phyloP scores from a whole-genome alignment of 208 protist genomes.

The Naegleria fowleri region DNA sequence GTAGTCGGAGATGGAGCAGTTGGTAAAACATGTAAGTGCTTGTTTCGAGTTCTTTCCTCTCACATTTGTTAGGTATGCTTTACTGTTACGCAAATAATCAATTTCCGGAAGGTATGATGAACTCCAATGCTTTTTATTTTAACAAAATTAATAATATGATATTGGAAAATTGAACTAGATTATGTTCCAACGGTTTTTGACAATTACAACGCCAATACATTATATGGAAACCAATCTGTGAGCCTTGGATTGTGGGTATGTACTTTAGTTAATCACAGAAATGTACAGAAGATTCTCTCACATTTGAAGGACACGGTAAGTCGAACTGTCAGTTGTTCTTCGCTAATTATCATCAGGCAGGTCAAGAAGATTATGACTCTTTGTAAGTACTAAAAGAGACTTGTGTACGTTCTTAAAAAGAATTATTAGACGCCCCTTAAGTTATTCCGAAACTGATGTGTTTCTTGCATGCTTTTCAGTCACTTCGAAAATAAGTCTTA shows the following conservation, averaged over 20 bases:
- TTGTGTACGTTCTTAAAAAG: too few relatives aligned
- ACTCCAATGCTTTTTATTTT: too few relatives aligned
- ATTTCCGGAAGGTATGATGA: neutral
- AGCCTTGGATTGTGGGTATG: conserved; percentile 54
- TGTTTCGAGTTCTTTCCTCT: neutral
- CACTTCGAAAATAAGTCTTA: neutral
- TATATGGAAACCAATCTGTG: conserved; percentile 55
- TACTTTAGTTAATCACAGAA: too few relatives aligned
- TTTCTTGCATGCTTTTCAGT: neutral
- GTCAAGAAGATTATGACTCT: neutral
- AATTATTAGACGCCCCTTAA: neutral
- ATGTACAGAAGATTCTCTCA: too few relatives aligned
- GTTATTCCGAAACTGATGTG: neutral
- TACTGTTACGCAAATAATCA: conserved; percentile 1
- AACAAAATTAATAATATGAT: too few relatives aligned
- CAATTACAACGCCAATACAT: conserved; percentile 52
- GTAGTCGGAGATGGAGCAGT: conserved; percentile 16
- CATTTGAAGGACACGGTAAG: too few relatives aligned
- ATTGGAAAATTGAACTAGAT: neutral
- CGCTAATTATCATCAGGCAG: neutral
- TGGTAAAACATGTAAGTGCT: neutral
- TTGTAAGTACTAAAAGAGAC: conserved; percentile 1
- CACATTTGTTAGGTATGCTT: neutral
- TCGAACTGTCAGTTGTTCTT: too few relatives aligned
- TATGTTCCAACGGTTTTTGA: neutral